These are phyloP conservation scores for Ceratobasidium sp. DNA, from an alignment of 1,284 basidiomycete species.

Conservation along the genomic window DNA sequence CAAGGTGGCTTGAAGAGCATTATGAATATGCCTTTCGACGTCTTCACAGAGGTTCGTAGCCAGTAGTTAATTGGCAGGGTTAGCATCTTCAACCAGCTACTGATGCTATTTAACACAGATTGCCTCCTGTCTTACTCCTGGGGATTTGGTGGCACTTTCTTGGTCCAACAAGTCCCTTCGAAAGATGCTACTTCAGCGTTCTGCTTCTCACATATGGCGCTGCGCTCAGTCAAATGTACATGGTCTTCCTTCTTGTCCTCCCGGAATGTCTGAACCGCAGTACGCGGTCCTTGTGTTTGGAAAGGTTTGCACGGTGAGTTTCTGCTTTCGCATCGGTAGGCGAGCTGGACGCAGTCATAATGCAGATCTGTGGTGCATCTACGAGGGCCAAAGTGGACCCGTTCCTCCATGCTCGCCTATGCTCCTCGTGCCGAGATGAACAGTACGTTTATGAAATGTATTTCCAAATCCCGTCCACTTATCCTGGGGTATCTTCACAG, in stretches of 20 bases:
- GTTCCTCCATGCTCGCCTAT: neutral
- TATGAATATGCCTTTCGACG: neutral
- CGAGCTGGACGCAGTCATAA: neutral
- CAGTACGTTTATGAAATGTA: neutral
- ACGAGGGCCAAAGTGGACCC: slow-evolving; percentile 1
- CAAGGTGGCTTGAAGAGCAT: neutral
- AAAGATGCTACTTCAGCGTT: slow-evolving; percentile 1
- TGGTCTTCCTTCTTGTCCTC: slow-evolving; percentile 6
- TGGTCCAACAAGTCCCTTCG: slow-evolving; percentile 13
- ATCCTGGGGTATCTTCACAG: neutral
- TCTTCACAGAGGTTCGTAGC: slow-evolving; percentile 2
- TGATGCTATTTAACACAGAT: neutral
- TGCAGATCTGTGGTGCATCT: neutral
- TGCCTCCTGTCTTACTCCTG: neutral
- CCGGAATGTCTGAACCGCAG: slow-evolving; percentile 9
- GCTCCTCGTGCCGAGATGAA: neutral
- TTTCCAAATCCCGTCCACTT: neutral
- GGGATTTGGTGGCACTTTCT: neutral
- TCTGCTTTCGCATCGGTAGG: too few species aligned
- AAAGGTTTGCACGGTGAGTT: slow-evolving; percentile 7
- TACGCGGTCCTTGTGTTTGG: slow-evolving; percentile 13
- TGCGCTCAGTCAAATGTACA: neutral
- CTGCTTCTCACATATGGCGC: neutral
- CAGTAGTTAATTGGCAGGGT: too few species aligned
- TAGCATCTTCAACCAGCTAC: neutral